Base-by-base conservation (phyloP, 768 basidiomycete genomes). In the Mycena rebaudengoi region DNA sequence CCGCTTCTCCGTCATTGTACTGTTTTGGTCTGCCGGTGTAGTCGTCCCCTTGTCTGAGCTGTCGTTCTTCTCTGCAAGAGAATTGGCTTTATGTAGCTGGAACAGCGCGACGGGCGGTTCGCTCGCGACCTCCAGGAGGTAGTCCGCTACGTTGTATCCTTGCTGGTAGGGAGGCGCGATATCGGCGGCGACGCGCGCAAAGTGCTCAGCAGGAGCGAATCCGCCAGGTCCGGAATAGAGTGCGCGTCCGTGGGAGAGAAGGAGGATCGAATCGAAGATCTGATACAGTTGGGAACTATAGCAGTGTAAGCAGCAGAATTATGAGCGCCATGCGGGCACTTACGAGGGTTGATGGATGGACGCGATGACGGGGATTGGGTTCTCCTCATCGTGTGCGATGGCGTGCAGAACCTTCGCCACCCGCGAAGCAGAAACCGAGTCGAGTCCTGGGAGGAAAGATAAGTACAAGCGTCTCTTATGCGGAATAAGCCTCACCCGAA, bases 91-190 rank as follows among this genome's bases (percentile, higher is more conserved):
- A 37, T 48, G 33, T 23, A 69, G 48, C 57, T 74, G 78, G 79
- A 87, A 86, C 1, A 87, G 73, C 29, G 74, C 75, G 7, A 82
- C 77, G 14, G 87, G 85, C 1, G 87, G 83, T 49, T 87, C 86
- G 69, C 87, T 90, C 1, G 95, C 95, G 52, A 98, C 84, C 67
- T 98, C 96, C 21, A 98, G 82, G 12, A 98, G 84, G 70, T 96
- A 93, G 73, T 98, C 96, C 0, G 96, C 95, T 18, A 96, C 86
- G 69, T 98, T 98, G 79, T 96, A 96, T 0, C 94, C 95, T 49
- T 88, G 82, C 8, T 86, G 90, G 70, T 89, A 94, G 11, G 84
- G 77, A 7, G 78, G 79, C 4, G 84, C 77, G 4, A 76, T 71
- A 2, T 70, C 75, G 4, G 76, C 65, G 6, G 84, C 83, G 23